phyloP scores from a whole-genome alignment of 345 rosid genomes.

The Arabidopsis arenosa region DNA sequence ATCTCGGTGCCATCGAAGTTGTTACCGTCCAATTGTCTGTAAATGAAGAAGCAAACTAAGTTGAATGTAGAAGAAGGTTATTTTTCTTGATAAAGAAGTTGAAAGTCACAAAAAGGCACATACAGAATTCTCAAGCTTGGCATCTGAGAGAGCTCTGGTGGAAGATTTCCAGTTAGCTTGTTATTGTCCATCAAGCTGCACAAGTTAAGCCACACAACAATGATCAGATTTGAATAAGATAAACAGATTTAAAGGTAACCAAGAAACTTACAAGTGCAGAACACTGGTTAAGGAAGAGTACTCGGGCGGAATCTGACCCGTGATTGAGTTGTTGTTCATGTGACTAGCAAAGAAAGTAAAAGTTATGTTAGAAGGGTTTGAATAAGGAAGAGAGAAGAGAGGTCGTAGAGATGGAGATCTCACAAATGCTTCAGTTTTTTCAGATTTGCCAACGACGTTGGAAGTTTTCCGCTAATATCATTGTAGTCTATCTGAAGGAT shows the following conservation, averaged over 20 bases:
- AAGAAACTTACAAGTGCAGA: slow-evolving; percentile 52
- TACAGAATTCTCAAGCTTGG: slow-evolving; percentile 50
- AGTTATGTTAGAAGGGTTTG: background rate
- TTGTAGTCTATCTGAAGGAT: slow-evolving; percentile 53
- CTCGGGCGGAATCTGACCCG: slow-evolving; percentile 58
- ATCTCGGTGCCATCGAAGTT: slow-evolving; percentile 50
- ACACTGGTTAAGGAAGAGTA: slow-evolving; percentile 46
- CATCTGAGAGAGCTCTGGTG: slow-evolving; percentile 51
- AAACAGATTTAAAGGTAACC: background rate
- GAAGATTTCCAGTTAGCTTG: slow-evolving; percentile 55
- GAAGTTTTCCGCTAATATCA: slow-evolving; percentile 48
- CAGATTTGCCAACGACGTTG: slow-evolving; percentile 50
- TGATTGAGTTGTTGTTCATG: slow-evolving; percentile 61
- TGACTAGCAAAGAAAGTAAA: slow-evolving; percentile 43
- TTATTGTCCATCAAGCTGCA: slow-evolving; percentile 60
- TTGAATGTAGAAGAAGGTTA: background rate
- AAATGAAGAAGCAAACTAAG: slow-evolving; percentile 25
- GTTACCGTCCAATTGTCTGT: slow-evolving; percentile 57
- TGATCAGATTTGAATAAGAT: background rate
- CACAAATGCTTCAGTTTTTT: slow-evolving; percentile 47
- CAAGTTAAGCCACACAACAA: background rate
- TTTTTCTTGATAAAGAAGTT: background rate
- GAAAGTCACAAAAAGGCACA: slow-evolving; percentile 5
- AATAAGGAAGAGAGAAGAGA: background rate
- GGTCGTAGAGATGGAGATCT: slow-evolving; percentile 41